Evolutionary conservation across 2,329 filamentous ascomycete genomes (phyloP), one percentile per base, ranked within the genome.

Genomic region (Catunica adiposa): DNA sequence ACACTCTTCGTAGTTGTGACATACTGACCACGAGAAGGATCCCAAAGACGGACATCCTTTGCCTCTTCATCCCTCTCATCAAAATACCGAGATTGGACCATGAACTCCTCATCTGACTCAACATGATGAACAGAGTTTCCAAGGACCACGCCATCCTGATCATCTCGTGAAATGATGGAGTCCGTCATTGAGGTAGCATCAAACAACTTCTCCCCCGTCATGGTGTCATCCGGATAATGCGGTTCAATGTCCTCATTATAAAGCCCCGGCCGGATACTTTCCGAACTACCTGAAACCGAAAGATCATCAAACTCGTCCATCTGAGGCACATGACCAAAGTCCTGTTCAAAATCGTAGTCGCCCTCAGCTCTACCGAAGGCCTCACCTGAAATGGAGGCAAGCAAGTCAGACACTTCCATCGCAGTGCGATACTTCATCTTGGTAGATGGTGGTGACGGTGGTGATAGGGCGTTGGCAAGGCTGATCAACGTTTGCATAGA

Each of bases 401-500:
- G 78, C 68, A 98, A 80, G 62, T 97, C 85, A 62, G 92, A 74
- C 5, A 98, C 78, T 0, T 89, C 89, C 58, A 95, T 81, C 59
- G 90, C 80, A 0, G 89, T 96, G 37, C 86, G 79, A 66, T 94
- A 98, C 64, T 92, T 92, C 61, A 83, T 79, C 61, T 85, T 83
- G 59, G 84, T 87, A 63, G 79, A 90, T 1, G 89, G 88, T 0
- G 89, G 84, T 6, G 80, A 82, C 1, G 92, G 90, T 3, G 90
- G 92, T 38, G 83, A 81, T 3, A 98, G 73, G 0, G 84, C 89
- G 63, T 85, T 87, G 15, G 89, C 70, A 44, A 94, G 76, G 1
- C 78, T 76, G 54, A 95, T 83, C 14, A 98, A 74, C 0, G 92
- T 98, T 66, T 96, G 89, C 0, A 89, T 97, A 1, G 92, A 98